Evolutionary conservation across 2,329 filamentous ascomycete genomes (phyloP).

Genomic region (Parastagonospora nodorum): DNA sequence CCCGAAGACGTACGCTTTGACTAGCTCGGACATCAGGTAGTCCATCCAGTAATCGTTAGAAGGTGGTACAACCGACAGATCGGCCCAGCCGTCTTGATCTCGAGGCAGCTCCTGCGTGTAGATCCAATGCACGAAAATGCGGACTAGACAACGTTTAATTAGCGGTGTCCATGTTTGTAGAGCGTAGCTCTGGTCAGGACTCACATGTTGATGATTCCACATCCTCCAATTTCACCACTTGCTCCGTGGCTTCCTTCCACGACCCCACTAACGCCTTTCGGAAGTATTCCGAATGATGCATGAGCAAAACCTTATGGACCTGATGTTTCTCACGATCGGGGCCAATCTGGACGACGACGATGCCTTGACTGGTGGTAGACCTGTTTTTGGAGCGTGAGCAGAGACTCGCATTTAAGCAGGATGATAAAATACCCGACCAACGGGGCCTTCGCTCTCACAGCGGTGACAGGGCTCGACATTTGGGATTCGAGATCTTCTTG

Average conservation of each 20-base stretch:
- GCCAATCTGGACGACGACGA: conserved; percentile 11
- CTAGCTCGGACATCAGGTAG: background rate
- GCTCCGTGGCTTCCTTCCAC: conserved; percentile 10
- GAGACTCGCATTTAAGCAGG: background rate
- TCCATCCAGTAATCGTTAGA: background rate
- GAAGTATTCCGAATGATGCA: conserved; percentile 20
- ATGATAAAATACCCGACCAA: background rate
- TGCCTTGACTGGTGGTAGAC: background rate
- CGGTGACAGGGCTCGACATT: too few species aligned
- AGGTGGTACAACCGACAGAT: background rate
- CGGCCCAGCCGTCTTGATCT: background rate
- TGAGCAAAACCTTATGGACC: conserved; percentile 11
- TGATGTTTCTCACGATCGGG: conserved; percentile 5
- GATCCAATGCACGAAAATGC: conserved; percentile 6
- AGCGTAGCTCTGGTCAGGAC: background rate
- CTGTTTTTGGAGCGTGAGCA: background rate
- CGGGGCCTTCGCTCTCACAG: background rate
- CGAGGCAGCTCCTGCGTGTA: conserved; percentile 2
- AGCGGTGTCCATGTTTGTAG: background rate
- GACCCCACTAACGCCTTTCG: conserved; percentile 10
- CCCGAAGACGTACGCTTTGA: conserved; percentile 6
- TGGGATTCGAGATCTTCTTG: too few species aligned
- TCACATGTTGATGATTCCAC: conserved; percentile 2
- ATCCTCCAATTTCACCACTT: conserved; percentile 2
- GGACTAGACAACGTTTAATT: background rate